A percentile compares a stretch with the other conserved stretches of the same genome.
phyloP scores from a whole-genome alignment of 305 asterid species.

The Fraxinus sp. region DNA sequence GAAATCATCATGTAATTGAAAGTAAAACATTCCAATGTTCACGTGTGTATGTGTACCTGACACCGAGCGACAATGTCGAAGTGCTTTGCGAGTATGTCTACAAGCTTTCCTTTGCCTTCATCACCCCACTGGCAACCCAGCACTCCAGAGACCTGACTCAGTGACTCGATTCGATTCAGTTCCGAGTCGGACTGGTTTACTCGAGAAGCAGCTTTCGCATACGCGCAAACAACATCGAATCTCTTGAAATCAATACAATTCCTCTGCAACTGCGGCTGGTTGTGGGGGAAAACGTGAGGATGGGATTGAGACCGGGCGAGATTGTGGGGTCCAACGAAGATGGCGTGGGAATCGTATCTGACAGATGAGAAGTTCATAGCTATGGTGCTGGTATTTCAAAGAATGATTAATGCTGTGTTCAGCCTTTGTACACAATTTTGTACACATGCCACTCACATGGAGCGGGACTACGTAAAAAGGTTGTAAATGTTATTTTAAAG shows the following conservation, averaged over 20 bases:
- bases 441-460: no score
- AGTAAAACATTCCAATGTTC: not conserved
- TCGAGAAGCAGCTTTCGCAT: not conserved
- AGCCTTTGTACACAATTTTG: no score
- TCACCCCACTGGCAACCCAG: slow-evolving; percentile 98
- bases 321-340: slow-evolving; percentile 32
- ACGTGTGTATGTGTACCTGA: slow-evolving; percentile 48
- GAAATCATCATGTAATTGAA: not conserved
- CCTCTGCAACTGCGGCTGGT: slow-evolving; percentile 6
- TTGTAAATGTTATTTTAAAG: no score
- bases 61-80: slow-evolving; percentile 95
- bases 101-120: slow-evolving; percentile 98
- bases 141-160: slow-evolving; percentile 92
- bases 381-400: not conserved
- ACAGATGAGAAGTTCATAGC: slow-evolving; percentile 44
- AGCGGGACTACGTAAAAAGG: no score
- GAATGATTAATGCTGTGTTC: no score
- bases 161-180: slow-evolving; percentile 57
- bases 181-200: slow-evolving; percentile 19
- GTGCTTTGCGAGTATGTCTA: slow-evolving; percentile 80
- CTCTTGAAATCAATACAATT: not conserved
- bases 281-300: slow-evolving; percentile 21
- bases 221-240: slow-evolving; percentile 28
- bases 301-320: slow-evolving; percentile 21
- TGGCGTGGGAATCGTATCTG: slow-evolving; percentile 23